Base-by-base conservation (phyloP, 768 basidiomycete genomes). In the Calocera cornea region DNA sequence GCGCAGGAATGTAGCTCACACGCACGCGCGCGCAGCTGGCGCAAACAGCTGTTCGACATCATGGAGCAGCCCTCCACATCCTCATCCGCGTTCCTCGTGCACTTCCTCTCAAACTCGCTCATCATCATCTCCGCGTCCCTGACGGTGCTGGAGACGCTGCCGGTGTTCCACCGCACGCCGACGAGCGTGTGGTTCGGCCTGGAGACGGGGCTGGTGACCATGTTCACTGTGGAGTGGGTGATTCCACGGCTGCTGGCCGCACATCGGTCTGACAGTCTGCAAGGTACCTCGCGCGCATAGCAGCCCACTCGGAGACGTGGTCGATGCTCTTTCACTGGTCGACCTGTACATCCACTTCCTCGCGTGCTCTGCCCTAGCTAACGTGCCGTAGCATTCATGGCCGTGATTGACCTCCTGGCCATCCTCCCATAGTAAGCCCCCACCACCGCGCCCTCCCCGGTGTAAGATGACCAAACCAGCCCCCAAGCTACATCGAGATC, bases 221-320 rank as follows among this genome's bases (percentile, higher is more conserved):
- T 94, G 1, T 95, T 95, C 75, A 94, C 93, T 0, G 80, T 92
- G 67, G 93, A 97, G 76, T 95, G 90, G 73, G 74, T 87, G 31
- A 84, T 83, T 14, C 79, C 90, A 38, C n/a, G n/a, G 84, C 84
- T 73, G 67, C 89, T 0, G 90, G 90, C n/a, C 90, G 84, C 87
- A 92, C n/a, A 85, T 82, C 84, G 0, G 87, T 84, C 88, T 77
- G 77, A 34, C 79, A 80, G 16, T 77, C 89, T 36, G 76, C 83
- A 29, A 80, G 79, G 72, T 92, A 90, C 90, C 72, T 83, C 19
- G 80, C 44, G 44, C 16, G 44, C 16, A 19, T 47, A 8, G 44
- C 44, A 47, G 44, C 44, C 10, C 60, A 64, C 29, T 64, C 60
- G 10, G 44, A 47, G 44, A 47, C 19, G 8, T 47, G 44, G 44